Base-by-base conservation (phyloP, 1,284 basidiomycete genomes). In the Inonotus obliquus region DNA sequence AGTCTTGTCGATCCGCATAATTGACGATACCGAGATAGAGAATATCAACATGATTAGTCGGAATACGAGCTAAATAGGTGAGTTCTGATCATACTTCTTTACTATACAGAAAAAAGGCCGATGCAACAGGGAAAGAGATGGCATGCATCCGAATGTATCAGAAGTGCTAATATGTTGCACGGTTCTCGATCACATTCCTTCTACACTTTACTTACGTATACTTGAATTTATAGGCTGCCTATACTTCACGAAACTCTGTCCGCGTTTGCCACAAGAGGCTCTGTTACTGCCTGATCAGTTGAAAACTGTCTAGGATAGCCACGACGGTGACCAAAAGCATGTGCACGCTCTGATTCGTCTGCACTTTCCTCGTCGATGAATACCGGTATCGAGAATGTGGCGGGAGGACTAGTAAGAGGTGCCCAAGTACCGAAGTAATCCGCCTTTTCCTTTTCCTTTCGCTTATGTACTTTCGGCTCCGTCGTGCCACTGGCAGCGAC, bases 11-110 rank as follows among this genome's bases (percentile, higher is more conserved):
- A 49, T 37, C 14, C 58, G 41, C 32, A 45, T 44, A 5, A 21
- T 60, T 23, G 62, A 63, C 23, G 62, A 53, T 10, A 48, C 60
- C 10, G 52, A 63, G 9, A 29, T 51, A 7, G 49, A 51, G 11
- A 51, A 39, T n/a, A 44, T 64, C 14, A 19, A 32, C 1, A 14
- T 32, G 13, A 19, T n/a, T n/a, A n/a, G n/a, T n/a, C n/a, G n/a
- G n/a, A n/a, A n/a, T n/a, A n/a, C n/a, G n/a, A n/a, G n/a, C n/a
- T n/a, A n/a, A n/a, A n/a, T n/a, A n/a, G n/a, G n/a, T n/a, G n/a
- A n/a, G n/a, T n/a, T n/a, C n/a, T n/a, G n/a, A n/a, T n/a, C n/a
- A n/a, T n/a, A n/a, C n/a, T n/a, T n/a, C n/a, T 32, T 32, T 32
- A 32, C 32, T 32, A 54, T 21, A 29, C 27, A 21, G 17, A 45